Percentiles rank a stretch among this genome's conserved stretches.
phyloP scores from a whole-genome alignment of 163 green algal species.

The Chlorella variabilis region DNA sequence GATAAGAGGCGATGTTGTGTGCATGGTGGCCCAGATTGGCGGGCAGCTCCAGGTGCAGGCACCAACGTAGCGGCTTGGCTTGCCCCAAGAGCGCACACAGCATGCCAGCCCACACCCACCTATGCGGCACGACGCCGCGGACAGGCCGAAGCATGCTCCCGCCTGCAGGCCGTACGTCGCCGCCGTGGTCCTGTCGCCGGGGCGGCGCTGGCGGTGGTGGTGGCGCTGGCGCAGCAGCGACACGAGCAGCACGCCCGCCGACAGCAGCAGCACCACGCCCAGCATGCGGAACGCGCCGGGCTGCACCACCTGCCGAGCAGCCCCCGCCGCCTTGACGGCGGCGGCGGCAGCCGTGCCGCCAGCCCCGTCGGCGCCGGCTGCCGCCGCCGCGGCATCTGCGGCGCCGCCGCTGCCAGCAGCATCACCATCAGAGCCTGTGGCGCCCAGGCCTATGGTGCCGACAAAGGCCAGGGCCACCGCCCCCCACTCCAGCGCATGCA shows the following conservation, averaged over 20 bases:
- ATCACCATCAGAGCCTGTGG: slow-evolving; percentile 29
- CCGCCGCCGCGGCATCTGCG: background rate
- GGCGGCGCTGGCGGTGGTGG: slow-evolving; percentile 11
- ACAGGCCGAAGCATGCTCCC: slow-evolving; percentile 62
- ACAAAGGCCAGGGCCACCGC: slow-evolving; percentile 57
- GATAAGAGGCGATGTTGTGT: too few relatives aligned
- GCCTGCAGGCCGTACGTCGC: slow-evolving; percentile 53
- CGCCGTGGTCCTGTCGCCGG: slow-evolving; percentile 3
- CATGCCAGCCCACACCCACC: background rate
- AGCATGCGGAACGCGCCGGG: slow-evolving; percentile 38
- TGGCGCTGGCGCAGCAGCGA: slow-evolving; percentile 29
- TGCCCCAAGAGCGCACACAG: too few relatives aligned
- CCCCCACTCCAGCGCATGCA: slow-evolving; percentile 69
- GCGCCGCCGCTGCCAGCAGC: background rate
- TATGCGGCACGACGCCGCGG: slow-evolving; percentile 56
- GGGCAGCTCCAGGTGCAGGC: too few relatives aligned
- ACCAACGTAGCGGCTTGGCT: too few relatives aligned
- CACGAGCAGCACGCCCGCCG: slow-evolving; percentile 5
- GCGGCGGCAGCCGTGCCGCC: background rate
- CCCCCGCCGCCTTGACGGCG: background rate
- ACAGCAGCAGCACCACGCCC: slow-evolving; percentile 27
- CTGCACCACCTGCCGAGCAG: background rate
- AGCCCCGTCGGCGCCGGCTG: background rate
- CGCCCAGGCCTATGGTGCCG: slow-evolving; percentile 69
- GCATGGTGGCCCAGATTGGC: too few relatives aligned